Conservation (phyloP, 495 filamentous ascomycete species). For the Usnea hakonensis region DNA sequence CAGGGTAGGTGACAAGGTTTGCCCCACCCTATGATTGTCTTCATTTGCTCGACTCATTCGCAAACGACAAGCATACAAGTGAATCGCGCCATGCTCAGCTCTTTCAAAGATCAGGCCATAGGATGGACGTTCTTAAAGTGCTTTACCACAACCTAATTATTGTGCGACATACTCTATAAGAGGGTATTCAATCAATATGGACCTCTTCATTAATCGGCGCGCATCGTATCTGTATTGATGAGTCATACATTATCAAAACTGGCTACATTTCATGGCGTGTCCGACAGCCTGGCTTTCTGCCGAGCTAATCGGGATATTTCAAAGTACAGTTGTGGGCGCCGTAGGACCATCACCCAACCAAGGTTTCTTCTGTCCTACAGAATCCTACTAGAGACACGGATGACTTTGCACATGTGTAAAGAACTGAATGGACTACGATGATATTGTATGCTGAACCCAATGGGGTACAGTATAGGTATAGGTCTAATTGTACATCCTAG, state of each 20-base stretch:
- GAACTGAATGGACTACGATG: background rate
- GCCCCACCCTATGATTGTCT: background rate
- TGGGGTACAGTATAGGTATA: background rate
- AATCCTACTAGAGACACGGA: background rate
- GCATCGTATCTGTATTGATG: background rate
- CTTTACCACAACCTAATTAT: background rate
- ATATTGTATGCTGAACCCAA: background rate
- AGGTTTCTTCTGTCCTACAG: background rate
- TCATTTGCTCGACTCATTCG: background rate
- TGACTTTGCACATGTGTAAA: background rate
- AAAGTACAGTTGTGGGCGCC: background rate
- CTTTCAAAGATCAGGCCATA: background rate
- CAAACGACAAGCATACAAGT: too few relatives aligned
- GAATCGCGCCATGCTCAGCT: background rate
- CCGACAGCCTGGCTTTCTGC: background rate
- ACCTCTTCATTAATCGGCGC: background rate
- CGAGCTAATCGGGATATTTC: background rate
- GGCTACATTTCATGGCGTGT: background rate
- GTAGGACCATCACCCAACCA: background rate
- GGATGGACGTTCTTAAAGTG: background rate
- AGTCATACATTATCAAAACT: background rate
- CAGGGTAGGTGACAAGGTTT: constrained; percentile 18
- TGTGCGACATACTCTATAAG: too few relatives aligned
- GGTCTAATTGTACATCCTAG: background rate
- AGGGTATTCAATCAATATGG: too few relatives aligned